Conservation (phyloP, 2,329 filamentous ascomycete genomes). For the Talaromyces funiculosus region DNA sequence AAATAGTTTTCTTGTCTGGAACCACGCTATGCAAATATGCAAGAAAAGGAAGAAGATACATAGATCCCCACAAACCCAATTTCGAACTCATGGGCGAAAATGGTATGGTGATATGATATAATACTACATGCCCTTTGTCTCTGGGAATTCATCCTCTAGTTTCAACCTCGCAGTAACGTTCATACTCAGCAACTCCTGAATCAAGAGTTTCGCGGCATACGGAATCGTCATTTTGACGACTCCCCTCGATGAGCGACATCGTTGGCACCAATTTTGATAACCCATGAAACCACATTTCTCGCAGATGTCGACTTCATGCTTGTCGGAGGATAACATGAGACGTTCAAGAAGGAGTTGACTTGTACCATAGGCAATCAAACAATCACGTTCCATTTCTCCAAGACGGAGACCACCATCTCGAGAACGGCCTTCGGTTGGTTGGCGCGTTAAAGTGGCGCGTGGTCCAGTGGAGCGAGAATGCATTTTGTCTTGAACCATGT, state of each 20-base stretch:
- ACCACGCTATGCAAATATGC: constrained; percentile 15
- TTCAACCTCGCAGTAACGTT: constrained; percentile 92
- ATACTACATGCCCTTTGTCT: constrained; percentile 34
- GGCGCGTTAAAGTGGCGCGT: constrained; percentile 82
- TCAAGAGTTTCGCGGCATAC: constrained; percentile 91
- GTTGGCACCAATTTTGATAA: constrained; percentile 90
- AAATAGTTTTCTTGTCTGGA: background rate
- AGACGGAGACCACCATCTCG: constrained; percentile 85
- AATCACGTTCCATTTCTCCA: constrained; percentile 99
- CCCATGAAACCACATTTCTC: constrained; percentile 92
- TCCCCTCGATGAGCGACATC: constrained; percentile 75
- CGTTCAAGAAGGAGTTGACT: constrained; percentile 87
- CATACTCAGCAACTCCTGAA: constrained; percentile 97
- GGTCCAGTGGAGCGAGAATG: constrained; percentile 89
- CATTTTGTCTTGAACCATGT: constrained; percentile 99
- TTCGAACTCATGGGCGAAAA: background rate
- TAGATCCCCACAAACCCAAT: background rate
- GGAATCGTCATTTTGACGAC: constrained; percentile 94
- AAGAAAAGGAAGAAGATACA: background rate
- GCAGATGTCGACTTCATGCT: constrained; percentile 86
- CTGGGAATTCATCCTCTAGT: constrained; percentile 87
- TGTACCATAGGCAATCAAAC: constrained; percentile 92
- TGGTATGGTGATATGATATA: background rate
- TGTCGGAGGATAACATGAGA: constrained; percentile 90
- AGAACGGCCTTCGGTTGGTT: constrained; percentile 93